Conservation (phyloP, 768 basidiomycete genomes). For the Mycena latifolia region DNA sequence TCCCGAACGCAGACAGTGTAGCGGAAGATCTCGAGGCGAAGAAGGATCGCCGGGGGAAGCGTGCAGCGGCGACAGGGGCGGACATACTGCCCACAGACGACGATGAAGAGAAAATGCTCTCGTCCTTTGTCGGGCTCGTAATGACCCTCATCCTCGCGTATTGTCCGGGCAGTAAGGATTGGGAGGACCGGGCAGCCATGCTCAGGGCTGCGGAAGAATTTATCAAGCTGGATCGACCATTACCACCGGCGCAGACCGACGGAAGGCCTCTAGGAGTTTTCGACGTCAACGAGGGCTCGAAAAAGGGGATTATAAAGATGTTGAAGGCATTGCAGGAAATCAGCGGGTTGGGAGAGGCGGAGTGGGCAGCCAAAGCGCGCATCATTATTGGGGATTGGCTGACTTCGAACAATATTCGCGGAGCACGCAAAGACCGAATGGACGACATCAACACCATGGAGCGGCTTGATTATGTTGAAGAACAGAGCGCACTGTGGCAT, state of each 20-base stretch:
- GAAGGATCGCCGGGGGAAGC: constrained; percentile 35
- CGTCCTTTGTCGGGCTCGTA: constrained; percentile 31
- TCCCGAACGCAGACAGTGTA: constrained; percentile 21
- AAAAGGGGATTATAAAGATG: constrained; percentile 43
- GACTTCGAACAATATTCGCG: constrained; percentile 41
- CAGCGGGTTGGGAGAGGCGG: constrained; percentile 33
- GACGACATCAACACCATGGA: constrained; percentile 42
- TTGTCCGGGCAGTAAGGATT: constrained; percentile 29
- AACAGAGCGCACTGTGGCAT: constrained; percentile 41
- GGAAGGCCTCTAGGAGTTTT: constrained; percentile 41
- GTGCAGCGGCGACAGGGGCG: constrained; percentile 23
- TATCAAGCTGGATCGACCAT: constrained; percentile 30
- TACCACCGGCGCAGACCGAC: too few relatives aligned
- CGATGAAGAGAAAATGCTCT: constrained; percentile 24
- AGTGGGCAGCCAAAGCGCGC: constrained; percentile 38
- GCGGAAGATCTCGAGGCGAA: constrained; percentile 35
- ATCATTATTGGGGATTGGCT: constrained; percentile 47
- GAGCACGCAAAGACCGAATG: constrained; percentile 36
- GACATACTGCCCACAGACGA: constrained; percentile 40
- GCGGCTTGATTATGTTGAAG: constrained; percentile 39
- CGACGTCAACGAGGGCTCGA: constrained; percentile 47
- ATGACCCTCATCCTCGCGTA: constrained; percentile 34
- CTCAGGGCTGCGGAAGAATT: constrained; percentile 16
- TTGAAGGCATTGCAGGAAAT: constrained; percentile 38
- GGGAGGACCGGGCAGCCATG: constrained; percentile 28